These are phyloP conservation scores for Solanum lignicaule DNA, from an alignment of 257 asterid genomes.

Conservation along the genomic window DNA sequence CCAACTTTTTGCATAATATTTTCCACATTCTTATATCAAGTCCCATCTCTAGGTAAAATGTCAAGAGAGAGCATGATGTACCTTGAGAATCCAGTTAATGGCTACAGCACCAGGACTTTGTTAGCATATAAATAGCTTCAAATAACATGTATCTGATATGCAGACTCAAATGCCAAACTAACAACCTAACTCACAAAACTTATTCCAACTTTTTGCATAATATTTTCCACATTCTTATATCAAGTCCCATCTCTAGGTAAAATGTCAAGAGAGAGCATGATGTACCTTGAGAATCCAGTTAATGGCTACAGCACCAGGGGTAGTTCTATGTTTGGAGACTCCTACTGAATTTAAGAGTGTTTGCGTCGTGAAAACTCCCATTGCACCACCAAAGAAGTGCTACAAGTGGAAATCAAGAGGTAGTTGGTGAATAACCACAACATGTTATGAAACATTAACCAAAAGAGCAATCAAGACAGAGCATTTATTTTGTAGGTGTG, in stretches of 20 bases:
- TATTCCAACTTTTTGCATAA: not conserved
- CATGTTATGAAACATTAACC: not conserved
- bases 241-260: not conserved
- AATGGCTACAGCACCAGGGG: slow-evolving; percentile 90
- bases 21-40: not conserved
- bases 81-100: slow-evolving; percentile 99
- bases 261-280: not conserved
- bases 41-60: not conserved
- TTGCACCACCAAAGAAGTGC: slow-evolving; percentile 99
- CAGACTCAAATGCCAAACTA: not conserved
- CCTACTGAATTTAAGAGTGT: slow-evolving; percentile 85
- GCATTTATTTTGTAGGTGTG: not conserved
- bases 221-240: not conserved
- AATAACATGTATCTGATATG: not conserved
- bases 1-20: not conserved
- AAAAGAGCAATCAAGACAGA: not conserved
- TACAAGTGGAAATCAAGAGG: slow-evolving; percentile 23
- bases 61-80: not conserved
- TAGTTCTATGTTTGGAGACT: slow-evolving; percentile 47
- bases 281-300: slow-evolving; percentile 97
- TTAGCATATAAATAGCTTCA: not conserved
- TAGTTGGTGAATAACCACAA: not conserved
- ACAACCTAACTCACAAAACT: not conserved
- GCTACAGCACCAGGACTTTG: slow-evolving; percentile 61
- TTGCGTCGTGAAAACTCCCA: slow-evolving; percentile 98